Evolutionary conservation across 192 early-diverging fungal genomes (phyloP).

Genomic region (Radiomyces spectabilis): DNA sequence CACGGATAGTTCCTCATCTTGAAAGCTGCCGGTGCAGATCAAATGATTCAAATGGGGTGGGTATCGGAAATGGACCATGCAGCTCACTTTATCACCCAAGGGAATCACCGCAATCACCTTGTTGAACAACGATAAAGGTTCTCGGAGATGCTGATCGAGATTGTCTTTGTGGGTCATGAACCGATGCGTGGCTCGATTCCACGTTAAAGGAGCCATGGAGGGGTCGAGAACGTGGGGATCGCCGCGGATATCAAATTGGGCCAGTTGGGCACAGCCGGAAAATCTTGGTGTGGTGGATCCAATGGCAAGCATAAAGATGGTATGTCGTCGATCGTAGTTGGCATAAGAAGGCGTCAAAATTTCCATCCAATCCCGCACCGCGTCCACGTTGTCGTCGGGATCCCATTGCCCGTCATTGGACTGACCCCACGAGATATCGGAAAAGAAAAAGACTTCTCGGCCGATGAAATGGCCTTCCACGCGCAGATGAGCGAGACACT

Average conservation of each 20-base stretch:
- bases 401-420: too few species aligned
- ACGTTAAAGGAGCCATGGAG: constrained; percentile 1
- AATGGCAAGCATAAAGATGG: constrained; percentile 14
- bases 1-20: constrained; percentile 17
- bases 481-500: constrained; percentile 11
- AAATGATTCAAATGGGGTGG: constrained; percentile 22
- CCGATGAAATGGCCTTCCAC: constrained; percentile 14
- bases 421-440: constrained; percentile 13
- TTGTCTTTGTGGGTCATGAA: background rate
- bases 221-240: constrained; percentile 6
- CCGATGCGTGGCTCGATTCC: constrained; percentile 1
- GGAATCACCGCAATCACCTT: constrained; percentile 6
- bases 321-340: constrained; percentile 5
- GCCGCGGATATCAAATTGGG: constrained; percentile 10
- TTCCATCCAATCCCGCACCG: constrained; percentile 9
- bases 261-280: constrained; percentile 1
- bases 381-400: constrained; percentile 2
- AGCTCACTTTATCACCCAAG: constrained; percentile 19
- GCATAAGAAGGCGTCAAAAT: constrained; percentile 4
- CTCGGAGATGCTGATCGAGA: too few species aligned
- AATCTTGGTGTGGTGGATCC: constrained; percentile 1
- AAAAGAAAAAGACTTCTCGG: constrained; percentile 20
- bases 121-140: too few species aligned
- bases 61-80: constrained; percentile 26
- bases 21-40: constrained; percentile 16